These are phyloP conservation scores for Euphorbia peplus DNA, from an alignment of 345 rosid genomes.

Conservation along the genomic window DNA sequence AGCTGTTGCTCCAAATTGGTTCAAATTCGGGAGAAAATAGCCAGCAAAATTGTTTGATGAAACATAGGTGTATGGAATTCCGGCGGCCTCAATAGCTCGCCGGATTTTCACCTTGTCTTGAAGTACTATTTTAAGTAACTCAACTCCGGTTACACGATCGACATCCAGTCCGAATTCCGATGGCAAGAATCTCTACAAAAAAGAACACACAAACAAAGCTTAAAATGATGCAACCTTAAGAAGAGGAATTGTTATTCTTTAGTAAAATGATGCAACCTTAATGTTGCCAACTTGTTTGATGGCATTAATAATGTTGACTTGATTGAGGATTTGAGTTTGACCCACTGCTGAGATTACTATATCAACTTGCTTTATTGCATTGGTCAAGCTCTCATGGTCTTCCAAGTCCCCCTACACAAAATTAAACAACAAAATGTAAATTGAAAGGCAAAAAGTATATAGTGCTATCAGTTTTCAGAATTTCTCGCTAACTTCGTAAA, in stretches of 20 bases:
- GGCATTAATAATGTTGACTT: constrained; percentile 42
- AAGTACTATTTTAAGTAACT: constrained; percentile 23
- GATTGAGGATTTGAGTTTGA: constrained; percentile 36
- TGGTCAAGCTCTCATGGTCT: constrained; percentile 46
- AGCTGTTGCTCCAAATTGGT: too few relatives aligned
- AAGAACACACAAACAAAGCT: background rate
- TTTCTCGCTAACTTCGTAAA: too few relatives aligned
- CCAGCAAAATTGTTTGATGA: constrained; percentile 17
- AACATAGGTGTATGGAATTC: constrained; percentile 30
- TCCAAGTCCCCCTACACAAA: constrained; percentile 32
- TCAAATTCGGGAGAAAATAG: constrained; percentile 5
- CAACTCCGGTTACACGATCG: constrained; percentile 26
- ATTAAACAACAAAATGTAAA: too few relatives aligned
- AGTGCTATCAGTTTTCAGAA: too few relatives aligned
- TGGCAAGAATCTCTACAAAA: constrained; percentile 34
- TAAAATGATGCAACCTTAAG: background rate
- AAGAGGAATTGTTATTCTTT: too few relatives aligned
- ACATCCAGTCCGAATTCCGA: constrained; percentile 31
- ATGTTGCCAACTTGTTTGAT: constrained; percentile 50
- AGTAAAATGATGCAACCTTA: too few relatives aligned
- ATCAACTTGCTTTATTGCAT: constrained; percentile 51
- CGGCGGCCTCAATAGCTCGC: constrained; percentile 23
- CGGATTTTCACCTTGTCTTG: constrained; percentile 23
- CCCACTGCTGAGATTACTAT: constrained; percentile 50
- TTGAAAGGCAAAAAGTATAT: too few relatives aligned